Evolutionary conservation across 225 moss, liverwort and hornwort genomes (phyloP), one percentile per base, ranked within the genome.

Genomic region (Climacium dendroides): DNA sequence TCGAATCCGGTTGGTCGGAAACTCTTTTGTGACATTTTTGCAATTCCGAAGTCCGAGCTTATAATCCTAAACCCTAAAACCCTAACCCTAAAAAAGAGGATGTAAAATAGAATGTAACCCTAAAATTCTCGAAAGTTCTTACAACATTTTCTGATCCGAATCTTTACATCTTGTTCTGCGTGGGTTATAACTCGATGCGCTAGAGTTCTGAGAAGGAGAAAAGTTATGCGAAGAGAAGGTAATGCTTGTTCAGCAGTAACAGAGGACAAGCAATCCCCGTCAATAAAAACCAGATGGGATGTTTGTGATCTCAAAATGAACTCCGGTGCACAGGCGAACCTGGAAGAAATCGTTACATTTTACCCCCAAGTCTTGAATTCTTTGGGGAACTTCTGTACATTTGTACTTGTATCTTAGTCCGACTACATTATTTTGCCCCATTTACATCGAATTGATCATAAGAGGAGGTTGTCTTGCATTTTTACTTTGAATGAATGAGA

Each of bases 1-100:
- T 94, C 93, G 92, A 95, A 93, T 95, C 93, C 93, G 92, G 94
- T 92, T 92, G 93, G 93, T 93, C 94, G 93, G 84, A 87, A 0
- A 4, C 25, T 0, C 1, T 62, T 82, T 52, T n/a, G 35, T 17
- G 1, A 35, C 22, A 13, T 15, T 45, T 45, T 81, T 47, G 47
- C 62, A 45, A 22, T 41, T 80, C 39, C 9, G 76, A 10, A 10
- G 24, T 6, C 30, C 60, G 62, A 47, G 9, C 47, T 23, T 4
- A 16, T 9, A 29, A 32, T 12, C 29, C 20, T 22, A 61, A 45
- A 45, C 9, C 29, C 61, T 24, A 9, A 53, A 58, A 16, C n/a
- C n/a, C n/a, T n/a, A 45, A 45, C 9, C 29, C 61, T 24, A 9
- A 53, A 58, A 16, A n/a, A n/a, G n/a, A n/a, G n/a, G n/a, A 34